Percentiles rank a stretch among this genome's conserved stretches.
Conservation (phyloP, 1,284 basidiomycete genomes). For the Sanguinoderma infundibulare region DNA sequence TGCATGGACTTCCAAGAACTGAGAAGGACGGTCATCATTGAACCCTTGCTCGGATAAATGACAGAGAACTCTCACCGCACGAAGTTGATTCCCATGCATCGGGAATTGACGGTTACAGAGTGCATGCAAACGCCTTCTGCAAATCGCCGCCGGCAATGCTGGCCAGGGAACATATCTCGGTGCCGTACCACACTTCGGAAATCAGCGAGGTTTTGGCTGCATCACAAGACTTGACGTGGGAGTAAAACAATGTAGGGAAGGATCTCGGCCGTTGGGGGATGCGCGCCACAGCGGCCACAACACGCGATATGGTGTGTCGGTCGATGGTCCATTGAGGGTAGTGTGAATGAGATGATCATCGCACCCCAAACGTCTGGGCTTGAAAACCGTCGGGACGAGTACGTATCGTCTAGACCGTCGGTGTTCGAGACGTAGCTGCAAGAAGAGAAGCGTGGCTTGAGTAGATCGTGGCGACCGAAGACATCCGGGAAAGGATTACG, state of each 20-base stretch:
- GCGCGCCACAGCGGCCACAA: not conserved
- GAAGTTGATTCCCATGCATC: not conserved
- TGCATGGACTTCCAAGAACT: not conserved
- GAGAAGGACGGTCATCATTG: not conserved
- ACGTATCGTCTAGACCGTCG: not conserved
- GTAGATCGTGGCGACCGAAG: not conserved
- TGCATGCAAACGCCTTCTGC: not conserved
- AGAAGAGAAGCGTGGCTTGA: constrained; percentile 1
- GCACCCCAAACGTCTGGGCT: not conserved
- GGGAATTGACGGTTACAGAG: not conserved
- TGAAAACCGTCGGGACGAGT: not conserved
- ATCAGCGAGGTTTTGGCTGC: not conserved
- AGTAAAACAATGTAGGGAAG: not conserved
- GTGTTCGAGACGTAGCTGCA: not conserved
- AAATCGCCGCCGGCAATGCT: not conserved
- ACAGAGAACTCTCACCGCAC: not conserved
- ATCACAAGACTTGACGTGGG: not conserved
- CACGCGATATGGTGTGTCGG: not conserved
- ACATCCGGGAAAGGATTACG: not conserved
- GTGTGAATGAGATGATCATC: not conserved
- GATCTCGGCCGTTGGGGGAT: not conserved
- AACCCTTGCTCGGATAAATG: not conserved
- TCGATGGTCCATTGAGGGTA: not conserved
- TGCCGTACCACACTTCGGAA: not conserved
- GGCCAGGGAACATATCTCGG: not conserved